Base-by-base conservation (phyloP, 2,329 filamentous ascomycete genomes). In the Phyllosticta paracitricarpa region DNA sequence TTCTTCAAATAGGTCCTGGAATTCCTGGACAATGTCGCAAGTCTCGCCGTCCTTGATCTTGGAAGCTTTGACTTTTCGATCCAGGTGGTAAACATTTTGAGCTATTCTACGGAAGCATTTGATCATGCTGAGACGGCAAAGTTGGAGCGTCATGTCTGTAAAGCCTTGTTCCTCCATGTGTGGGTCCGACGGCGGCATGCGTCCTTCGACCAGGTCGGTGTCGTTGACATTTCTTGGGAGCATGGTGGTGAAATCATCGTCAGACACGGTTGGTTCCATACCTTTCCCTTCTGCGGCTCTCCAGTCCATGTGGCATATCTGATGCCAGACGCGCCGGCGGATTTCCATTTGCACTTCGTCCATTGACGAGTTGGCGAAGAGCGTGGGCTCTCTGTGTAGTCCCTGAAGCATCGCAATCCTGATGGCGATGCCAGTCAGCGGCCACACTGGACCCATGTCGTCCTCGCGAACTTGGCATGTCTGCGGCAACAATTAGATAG, bases 361-460 rank as follows among this genome's bases (percentile, higher is more conserved):
- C 68, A 73, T 72, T 4, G 71, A 72, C 0, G 72, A 72, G 17
- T 65, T 54, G 1, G 72, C 70, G 53, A 74, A 74, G 3, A 74
- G 62, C 6, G 71, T 72, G 8, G 73, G 73, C 55, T 75, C 73
- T 56, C 71, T 66, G 58, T 75, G 73, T 24, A 75, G 66, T 4
- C 72, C 73, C 65, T 74, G 72, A 25, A 72, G 69, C 25, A 75
- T 56, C 4, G 70, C 72, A 35, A 75, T 73, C 12, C 73, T 68
- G 25, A 70, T 69, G 33, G 71, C 72, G n/a, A 73, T 64, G 19
- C 72, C 73, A 8, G 73, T 67, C 14, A 75, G 64, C 3, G 72
- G 69, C 72, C 72, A 75, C 12, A 71, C 70, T 65, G 73, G 73
- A 8, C 72, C 69, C 70, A 74, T 74, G 40, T 74, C 71, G 54